Base-by-base conservation (phyloP, 1,284 basidiomycete species). In the Tilletia indica region DNA sequence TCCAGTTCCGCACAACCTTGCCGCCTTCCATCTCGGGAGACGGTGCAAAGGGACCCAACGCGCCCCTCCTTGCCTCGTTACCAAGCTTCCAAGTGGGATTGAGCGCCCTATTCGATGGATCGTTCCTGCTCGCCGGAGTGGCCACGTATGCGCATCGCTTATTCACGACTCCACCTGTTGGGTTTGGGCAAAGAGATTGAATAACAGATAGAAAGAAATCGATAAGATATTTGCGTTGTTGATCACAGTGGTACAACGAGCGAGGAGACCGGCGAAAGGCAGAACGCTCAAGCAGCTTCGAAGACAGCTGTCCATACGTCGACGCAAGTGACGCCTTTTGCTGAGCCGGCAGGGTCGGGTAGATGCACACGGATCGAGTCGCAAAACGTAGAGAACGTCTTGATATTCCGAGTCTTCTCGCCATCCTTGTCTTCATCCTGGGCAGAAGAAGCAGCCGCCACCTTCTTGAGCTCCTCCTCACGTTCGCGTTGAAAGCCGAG, bases 81-180 rank as follows among this genome's bases (percentile, higher is more conserved):
- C 86, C 86, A 34, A 82, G 82, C 64, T 86, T 86, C 72, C 79
- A 85, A 69, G 80, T 85, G 63, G 85, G 85, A 45, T 83, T 84
- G 56, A 83, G 85, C 25, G 73, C 75, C 38, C 75, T 86, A 1
- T 86, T 86, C 74, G 86, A 86, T 72, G 75, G 73, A 4, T 82
- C 84, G 14, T 86, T 86, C 71, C 75, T 86, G 19, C 31, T 84
- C 34, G 77, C 84, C 0, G 85, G 84, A 0, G 74, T 77, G 2
- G 75, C 45, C 4, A 67, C 66, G 8, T 64, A 64, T 42, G 36
- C 39, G 34, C 61, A 64, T 39, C 61, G 36, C 21, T 4, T 64
- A 1, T 64, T 64, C n/a, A 64, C 61, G 4, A 39, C 39, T 36
- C 36, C 19, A 3, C 61, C 61, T 2, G 61, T 64, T 12, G 61